Conservation (phyloP, 306 rosid genomes). For the Corylus avellana region DNA sequence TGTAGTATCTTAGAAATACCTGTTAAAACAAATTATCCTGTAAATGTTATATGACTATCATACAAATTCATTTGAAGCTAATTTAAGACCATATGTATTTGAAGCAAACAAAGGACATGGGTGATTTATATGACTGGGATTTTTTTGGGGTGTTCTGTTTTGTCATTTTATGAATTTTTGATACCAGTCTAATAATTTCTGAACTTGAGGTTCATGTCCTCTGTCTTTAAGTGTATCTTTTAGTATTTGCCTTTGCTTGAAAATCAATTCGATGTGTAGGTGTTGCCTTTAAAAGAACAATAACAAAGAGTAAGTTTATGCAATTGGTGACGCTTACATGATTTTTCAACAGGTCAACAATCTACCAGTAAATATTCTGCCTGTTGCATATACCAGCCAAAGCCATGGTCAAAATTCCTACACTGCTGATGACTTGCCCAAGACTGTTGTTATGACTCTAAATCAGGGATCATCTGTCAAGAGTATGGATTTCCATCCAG, state of each 20-base stretch:
- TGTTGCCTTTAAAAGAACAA: slow-evolving; percentile 12
- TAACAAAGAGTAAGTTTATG: slow-evolving; percentile 15
- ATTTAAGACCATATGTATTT: not conserved
- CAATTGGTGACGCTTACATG: slow-evolving; percentile 27
- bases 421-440: slow-evolving; percentile 92
- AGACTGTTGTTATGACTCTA: slow-evolving; percentile 69
- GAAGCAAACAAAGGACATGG: not conserved
- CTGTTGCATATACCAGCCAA: slow-evolving; percentile 68
- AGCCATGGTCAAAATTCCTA: slow-evolving; percentile 91
- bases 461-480: slow-evolving; percentile 74
- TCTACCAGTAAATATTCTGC: slow-evolving; percentile 79
- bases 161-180: not conserved
- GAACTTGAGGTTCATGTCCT: not conserved
- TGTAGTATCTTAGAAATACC: not conserved
- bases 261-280: not conserved
- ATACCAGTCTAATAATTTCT: not conserved
- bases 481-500: slow-evolving; percentile 97
- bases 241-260: not conserved
- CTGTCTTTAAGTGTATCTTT: not conserved
- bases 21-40: not conserved
- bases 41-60: not conserved
- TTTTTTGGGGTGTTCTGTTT: not conserved
- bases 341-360: slow-evolving; percentile 69
- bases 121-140: not conserved
- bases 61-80: not conserved